Evolutionary conservation across 805 yeast species (phyloP), one percentile per base, ranked within the genome.

Genomic region (Wickerhamiella kazuoi): DNA sequence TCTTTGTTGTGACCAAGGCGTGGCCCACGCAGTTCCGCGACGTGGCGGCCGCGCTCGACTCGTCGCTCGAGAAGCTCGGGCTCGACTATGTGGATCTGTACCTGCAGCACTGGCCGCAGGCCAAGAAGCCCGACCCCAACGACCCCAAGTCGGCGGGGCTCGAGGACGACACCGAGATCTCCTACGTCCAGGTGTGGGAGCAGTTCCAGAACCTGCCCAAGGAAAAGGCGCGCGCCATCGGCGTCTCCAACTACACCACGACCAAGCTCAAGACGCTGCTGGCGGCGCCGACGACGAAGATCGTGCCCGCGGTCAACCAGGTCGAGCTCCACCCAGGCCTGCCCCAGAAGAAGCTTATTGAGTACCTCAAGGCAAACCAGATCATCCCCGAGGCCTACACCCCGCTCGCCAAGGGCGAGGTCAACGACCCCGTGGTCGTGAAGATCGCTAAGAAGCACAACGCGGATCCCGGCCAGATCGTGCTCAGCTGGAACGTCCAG

Each of bases 271-370:
- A 65, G 40, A 62, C 55, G 34, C 62, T 79, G 44, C 60, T 79
- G 40, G 38, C 30, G 8, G 43, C 45, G 18, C 56, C 58, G 11
- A 64, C 63, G 33, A 69, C 69, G 39, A 69, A 57, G 21, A 56
- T 70, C 34, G 66, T 63, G 15, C 93, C 93, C 9, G 82, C 70
- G 14, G 71, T 65, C 18, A 72, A 76, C 59, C 93, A 81, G 62
- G 65, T 77, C 42, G 93, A 81, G 60, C 58, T 72, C 41, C 90
- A 80, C 56, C 84, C 84, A 37, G 65, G 67, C 45, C 64, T 76
- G 40, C 81, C 81, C 29, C 86, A 79, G 55, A 61, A 55, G 9
- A 74, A 74, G 43, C 62, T 80, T 45, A 54, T 68, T 34, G 67
- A 69, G 23, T 74, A 54, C 59, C 66, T 74, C 56, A 57, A 63